Evolutionary conservation across 139 green algal species (phyloP), one percentile per base, ranked within the genome.

Genomic region (Chlamydomonas sphaeroides): DNA sequence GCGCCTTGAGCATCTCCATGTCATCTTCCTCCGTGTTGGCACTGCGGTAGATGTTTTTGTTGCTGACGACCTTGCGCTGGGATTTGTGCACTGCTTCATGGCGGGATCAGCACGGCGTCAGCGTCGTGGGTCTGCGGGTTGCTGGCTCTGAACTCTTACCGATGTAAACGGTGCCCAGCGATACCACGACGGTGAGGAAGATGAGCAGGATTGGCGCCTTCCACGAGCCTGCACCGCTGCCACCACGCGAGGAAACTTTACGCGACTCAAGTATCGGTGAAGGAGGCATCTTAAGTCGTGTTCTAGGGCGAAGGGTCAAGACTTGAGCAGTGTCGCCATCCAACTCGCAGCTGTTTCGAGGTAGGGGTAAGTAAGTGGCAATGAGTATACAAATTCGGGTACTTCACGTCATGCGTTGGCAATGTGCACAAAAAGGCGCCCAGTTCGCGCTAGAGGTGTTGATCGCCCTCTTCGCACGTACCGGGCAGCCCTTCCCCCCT

Each of bases 21-120:
- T 84, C 77, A 68, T 84, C 77, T 49, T 84, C 77, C 32, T 59
- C 33, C 2, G 77, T 84, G 26, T 84, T 84, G 41, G 65, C 77
- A 11, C 65, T 57, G 3, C 65, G 33, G 30, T 84, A 84, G 1
- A 26, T 65, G 35, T 75, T 49, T 26, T 17, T 3, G 35, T 75
- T 49, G 35, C 30, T 3, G 5, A 30, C 20, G 0, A 56, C 35
- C 0, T 33, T 32, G 4, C 67, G 33, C 53, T 84, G 77, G 0
- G 63, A 51, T 25, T 68, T 49, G 39, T 84, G 65, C 65, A 84
- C 77, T 84, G 77, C 65, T n/a, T n/a, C n/a, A n/a, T n/a, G n/a
- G 26, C 36, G 38, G 7, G 26, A 15, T 48, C 1, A 35, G 2
- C 21, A 25, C 56, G 56, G 56, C 23, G 25, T n/a, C 56, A 62